Conservation (phyloP, 768 basidiomycete species). For the Daedaleopsis nitida region DNA sequence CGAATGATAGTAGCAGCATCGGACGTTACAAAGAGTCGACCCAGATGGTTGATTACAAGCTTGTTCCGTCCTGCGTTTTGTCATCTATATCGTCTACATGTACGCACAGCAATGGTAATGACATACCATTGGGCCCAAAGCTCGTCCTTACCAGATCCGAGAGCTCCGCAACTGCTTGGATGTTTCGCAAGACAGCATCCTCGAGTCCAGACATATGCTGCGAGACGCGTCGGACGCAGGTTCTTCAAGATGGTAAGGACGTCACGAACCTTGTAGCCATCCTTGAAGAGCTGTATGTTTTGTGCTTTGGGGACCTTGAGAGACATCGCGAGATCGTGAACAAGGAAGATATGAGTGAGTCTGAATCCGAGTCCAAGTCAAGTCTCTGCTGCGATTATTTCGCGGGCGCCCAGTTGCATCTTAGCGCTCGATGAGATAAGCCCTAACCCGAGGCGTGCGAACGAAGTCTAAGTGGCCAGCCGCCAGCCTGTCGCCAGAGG, state of each 20-base stretch:
- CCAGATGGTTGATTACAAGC: conserved; percentile 96
- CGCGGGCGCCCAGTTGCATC: too few species aligned
- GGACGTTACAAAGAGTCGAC: conserved; percentile 93
- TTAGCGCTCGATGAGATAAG: too few species aligned
- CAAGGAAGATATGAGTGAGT: not conserved
- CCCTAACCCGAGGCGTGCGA: too few species aligned
- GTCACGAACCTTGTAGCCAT: conserved; percentile 84
- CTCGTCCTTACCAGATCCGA: conserved; percentile 95
- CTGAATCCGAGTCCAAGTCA: not conserved
- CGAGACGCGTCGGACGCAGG: conserved; percentile 2
- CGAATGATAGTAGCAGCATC: conserved; percentile 99
- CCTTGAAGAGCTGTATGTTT: conserved; percentile 93
- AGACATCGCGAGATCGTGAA: conserved; percentile 57
- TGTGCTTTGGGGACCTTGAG: conserved; percentile 91
- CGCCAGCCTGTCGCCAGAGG: too few species aligned
- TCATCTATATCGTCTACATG: too few species aligned
- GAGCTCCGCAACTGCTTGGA: conserved; percentile 93
- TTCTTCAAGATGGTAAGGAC: not conserved
- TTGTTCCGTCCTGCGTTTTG: conserved; percentile 82
- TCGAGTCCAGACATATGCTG: conserved; percentile 88
- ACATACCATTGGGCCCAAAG: conserved; percentile 93
- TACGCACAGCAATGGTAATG: not conserved
- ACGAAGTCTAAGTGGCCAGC: too few species aligned
- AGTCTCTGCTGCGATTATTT: not conserved
- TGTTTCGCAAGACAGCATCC: conserved; percentile 96